Conservation (phyloP, 495 filamentous ascomycete species). For the Tuber calosporum region DNA sequence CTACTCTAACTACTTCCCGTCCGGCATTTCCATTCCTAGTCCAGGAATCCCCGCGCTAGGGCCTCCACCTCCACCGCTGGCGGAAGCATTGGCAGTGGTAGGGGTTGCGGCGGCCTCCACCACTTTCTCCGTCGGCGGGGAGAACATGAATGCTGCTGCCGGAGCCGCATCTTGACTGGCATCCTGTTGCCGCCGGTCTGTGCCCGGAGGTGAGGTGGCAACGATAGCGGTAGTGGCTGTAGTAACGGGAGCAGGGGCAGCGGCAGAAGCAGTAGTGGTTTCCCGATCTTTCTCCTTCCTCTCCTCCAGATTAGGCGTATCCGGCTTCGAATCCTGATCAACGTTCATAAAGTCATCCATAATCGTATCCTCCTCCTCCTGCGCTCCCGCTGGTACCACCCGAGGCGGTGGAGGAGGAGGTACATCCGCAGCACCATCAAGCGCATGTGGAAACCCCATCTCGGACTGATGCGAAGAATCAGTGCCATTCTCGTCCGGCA, state of each 20-base stretch:
- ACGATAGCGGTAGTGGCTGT: neutral
- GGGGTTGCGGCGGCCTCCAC: neutral
- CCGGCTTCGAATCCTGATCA: conserved; percentile 32
- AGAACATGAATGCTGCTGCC: conserved; percentile 1
- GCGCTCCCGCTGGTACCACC: neutral
- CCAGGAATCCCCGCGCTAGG: neutral
- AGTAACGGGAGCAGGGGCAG: neutral
- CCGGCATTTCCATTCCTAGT: neutral
- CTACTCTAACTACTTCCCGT: neutral
- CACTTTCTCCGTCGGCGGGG: neutral
- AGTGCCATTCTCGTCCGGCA: conserved; percentile 8
- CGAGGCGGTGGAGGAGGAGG: neutral
- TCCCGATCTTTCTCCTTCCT: conserved; percentile 1
- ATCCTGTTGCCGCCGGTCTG: neutral
- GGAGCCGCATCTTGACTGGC: neutral
- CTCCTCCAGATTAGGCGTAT: conserved; percentile 12
- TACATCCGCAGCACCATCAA: neutral
- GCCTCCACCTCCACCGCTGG: neutral
- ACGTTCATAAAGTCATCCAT: conserved; percentile 41
- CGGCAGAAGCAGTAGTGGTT: neutral
- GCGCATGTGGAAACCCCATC: conserved; percentile 11
- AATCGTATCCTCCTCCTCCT: conserved; percentile 29
- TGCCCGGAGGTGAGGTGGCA: neutral
- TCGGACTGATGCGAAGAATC: conserved; percentile 10
- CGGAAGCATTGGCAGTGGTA: neutral